Percentiles rank a stretch among this genome's conserved stretches.
phyloP scores from a whole-genome alignment of 208 protist genomes.

The Giardia muris region DNA sequence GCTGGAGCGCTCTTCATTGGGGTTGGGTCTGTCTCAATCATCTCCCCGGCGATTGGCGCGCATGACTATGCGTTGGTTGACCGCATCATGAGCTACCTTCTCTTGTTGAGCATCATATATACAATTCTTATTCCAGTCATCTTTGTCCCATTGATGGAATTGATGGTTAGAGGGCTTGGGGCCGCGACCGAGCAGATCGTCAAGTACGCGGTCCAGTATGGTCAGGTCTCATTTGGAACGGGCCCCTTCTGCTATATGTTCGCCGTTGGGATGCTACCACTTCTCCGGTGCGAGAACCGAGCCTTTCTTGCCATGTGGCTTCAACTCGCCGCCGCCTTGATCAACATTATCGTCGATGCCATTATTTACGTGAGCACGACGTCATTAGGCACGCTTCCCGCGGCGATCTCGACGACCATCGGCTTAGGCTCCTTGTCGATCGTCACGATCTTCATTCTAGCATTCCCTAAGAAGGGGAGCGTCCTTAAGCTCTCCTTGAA shows the following conservation, averaged over 20 bases:
- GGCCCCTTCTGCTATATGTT: background rate
- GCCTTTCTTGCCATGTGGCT: background rate
- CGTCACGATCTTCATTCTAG: background rate
- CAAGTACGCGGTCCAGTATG: background rate
- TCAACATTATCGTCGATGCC: background rate
- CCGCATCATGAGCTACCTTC: background rate
- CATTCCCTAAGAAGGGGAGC: background rate
- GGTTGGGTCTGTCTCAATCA: background rate
- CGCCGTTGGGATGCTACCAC: background rate
- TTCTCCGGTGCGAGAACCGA: background rate
- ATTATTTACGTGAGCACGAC: background rate
- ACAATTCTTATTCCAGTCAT: background rate
- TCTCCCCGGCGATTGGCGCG: background rate
- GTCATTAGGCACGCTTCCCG: background rate
- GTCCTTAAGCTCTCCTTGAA: background rate
- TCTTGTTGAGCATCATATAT: background rate
- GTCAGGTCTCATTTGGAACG: background rate
- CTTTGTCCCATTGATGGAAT: background rate
- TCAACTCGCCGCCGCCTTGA: background rate
- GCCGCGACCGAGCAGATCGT: background rate
- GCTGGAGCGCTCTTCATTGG: background rate
- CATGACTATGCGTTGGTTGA: background rate
- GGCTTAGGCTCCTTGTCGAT: background rate
- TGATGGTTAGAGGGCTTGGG: background rate
- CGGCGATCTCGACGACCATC: background rate